Conservation (phyloP, 176 grass and related monocot species). For the Raddia distichophylla region DNA sequence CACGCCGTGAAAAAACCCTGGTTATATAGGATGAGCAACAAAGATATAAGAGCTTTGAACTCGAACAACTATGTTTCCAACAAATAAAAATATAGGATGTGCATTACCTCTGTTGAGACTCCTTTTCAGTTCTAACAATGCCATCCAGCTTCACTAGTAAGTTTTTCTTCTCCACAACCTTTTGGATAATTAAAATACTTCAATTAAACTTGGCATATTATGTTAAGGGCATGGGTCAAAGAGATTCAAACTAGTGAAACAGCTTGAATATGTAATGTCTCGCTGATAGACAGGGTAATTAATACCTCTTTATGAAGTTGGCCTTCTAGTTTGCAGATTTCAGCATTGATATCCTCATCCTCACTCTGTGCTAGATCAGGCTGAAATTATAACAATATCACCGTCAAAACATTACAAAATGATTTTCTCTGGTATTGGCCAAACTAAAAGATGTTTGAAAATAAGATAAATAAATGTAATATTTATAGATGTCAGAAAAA, state of each 20-base stretch:
- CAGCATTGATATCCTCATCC: conserved; percentile 64
- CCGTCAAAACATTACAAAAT: conserved; percentile 29
- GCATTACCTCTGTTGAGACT: conserved; percentile 62
- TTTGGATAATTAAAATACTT: conserved; percentile 41
- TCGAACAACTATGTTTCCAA: conserved; percentile 28
- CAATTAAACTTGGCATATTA: conserved; percentile 26
- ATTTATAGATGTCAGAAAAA: neutral
- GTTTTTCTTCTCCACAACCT: conserved; percentile 68
- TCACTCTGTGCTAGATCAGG: conserved; percentile 75
- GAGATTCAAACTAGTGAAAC: conserved; percentile 33
- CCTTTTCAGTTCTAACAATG: conserved; percentile 52
- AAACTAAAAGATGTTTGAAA: conserved; percentile 26
- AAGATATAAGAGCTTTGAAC: conserved; percentile 37
- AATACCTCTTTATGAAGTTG: conserved; percentile 65
- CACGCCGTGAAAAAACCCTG: conserved; percentile 60
- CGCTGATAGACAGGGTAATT: conserved; percentile 8
- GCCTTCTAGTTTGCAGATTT: conserved; percentile 63
- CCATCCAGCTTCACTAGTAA: conserved; percentile 60
- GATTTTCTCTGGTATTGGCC: conserved; percentile 3
- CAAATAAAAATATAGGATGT: conserved; percentile 23
- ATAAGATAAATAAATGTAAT: neutral
- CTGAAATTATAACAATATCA: conserved; percentile 41
- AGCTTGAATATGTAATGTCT: neutral
- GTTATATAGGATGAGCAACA: neutral
- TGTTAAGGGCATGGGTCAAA: neutral